Base-by-base conservation (phyloP, 805 yeast genomes). In the Lipomyces oligophaga region DNA sequence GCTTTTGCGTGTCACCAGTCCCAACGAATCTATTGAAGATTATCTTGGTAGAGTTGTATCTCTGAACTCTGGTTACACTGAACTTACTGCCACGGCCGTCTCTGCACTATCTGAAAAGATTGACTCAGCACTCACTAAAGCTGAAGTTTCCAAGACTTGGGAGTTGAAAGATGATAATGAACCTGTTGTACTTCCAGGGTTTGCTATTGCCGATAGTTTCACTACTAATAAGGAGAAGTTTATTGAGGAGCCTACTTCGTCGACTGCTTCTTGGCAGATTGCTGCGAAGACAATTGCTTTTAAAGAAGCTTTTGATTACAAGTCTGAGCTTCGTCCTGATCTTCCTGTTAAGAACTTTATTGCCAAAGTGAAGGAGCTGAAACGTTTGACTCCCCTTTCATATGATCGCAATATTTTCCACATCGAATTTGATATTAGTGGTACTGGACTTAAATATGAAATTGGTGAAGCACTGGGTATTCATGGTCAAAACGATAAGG, bases 391-490 rank as follows among this genome's bases (percentile, higher is more conserved):
- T 16, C 97, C 97, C 4, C 62, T 60, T 30, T 89, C 85, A 60
- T 90, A 90, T 68, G 86, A 85, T 53, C 85, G 97, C 72, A 85
- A 90, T 69, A 89, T 90, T 60, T 90, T 90, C 86, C 96, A 90
- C 64, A 83, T 90, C 58, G 97, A 90, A 70, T 87, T 90, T 58
- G 97, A 90, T 64, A 78, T 82, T 63, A 68, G 88, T 37, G 95
- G 94, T 43, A 88, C 97, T 30, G 96, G 95, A 21, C 73, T 90
- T 63, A 85, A 79, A 40, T 90, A 90, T 65, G 93, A 82, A 55
- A 87, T 90, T 63, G 97, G 97, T 65, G 97, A 90, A 73, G 96
- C 97, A 18, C 77, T 90, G 51, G 97, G 97, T 62, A 78, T 90
- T 50, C 97, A 90, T 61, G 96, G 95, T 39, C 81, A 90, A 63